A percentile compares a stretch with the other conserved stretches of the same genome.
These are phyloP conservation scores for Sechiopsis laciniata DNA, from an alignment of 306 rosid genomes.

Conservation along the genomic window DNA sequence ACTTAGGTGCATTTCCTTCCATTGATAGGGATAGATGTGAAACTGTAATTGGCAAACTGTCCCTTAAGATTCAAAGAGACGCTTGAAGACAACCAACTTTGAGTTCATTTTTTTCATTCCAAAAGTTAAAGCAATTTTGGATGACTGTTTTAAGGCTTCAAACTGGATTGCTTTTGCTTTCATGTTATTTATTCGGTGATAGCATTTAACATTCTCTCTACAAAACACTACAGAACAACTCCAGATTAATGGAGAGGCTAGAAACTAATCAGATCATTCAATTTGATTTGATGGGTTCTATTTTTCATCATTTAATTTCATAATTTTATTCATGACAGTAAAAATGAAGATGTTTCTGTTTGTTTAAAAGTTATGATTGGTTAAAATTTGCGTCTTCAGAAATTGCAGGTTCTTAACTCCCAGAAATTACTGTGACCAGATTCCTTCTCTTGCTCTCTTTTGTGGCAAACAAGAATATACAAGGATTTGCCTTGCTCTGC, in stretches of 20 bases:
- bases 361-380: not conserved
- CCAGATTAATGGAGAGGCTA: not conserved
- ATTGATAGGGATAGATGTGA: slow-evolving; percentile 14
- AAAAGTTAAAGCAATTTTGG: slow-evolving; percentile 13
- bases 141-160: slow-evolving; percentile 5
- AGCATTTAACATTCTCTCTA: not conserved
- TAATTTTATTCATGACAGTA: not conserved
- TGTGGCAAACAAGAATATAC: slow-evolving; percentile 16
- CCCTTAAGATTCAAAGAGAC: slow-evolving; percentile 11
- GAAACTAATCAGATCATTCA: slow-evolving; percentile 8
- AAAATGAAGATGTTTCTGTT: not conserved
- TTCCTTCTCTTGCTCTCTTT: slow-evolving; percentile 17
- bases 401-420: not conserved
- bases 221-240: not conserved
- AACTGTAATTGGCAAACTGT: slow-evolving; percentile 16
- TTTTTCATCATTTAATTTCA: not conserved
- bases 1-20: not conserved
- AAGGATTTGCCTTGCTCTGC: slow-evolving; percentile 19
- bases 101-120: not conserved
- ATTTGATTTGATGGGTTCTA: slow-evolving; percentile 14
- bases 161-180: not conserved
- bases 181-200: not conserved
- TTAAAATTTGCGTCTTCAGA: not conserved
- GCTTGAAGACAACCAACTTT: slow-evolving; percentile 1
- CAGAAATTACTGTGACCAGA: not conserved